Conservation (phyloP, 495 filamentous ascomycete species). For the Saxispiralis lemnorum region DNA sequence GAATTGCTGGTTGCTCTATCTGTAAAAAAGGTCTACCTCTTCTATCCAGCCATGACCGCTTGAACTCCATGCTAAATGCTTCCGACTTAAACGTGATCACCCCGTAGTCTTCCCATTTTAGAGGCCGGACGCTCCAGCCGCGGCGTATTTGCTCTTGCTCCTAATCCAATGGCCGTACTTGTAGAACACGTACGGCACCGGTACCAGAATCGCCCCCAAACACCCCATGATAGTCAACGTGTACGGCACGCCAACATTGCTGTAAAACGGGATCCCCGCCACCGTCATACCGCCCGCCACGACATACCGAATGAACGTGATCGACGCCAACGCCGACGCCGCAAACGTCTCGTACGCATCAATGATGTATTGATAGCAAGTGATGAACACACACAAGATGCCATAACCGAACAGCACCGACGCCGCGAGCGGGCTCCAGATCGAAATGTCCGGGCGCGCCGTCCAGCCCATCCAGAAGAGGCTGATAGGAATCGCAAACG, state of each 20-base stretch:
- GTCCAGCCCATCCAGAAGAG: slow-evolving; percentile 43
- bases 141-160: no score
- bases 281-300: slow-evolving; percentile 26
- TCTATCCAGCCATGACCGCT: no score
- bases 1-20: no score
- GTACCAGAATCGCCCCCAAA: slow-evolving; percentile 33
- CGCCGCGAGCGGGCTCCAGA: slow-evolving; percentile 36
- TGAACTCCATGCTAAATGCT: no score
- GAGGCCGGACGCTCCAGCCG: no score
- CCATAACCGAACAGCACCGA: slow-evolving; percentile 35
- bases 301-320: slow-evolving; percentile 21
- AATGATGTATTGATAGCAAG: slow-evolving; percentile 22
- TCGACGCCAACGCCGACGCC: slow-evolving; percentile 16
- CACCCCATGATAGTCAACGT: slow-evolving; percentile 38
- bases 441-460: slow-evolving; percentile 26
- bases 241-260: slow-evolving; percentile 37
- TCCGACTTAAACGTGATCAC: no score
- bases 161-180: not conserved
- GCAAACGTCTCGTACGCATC: slow-evolving; percentile 20
- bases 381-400: slow-evolving; percentile 30
- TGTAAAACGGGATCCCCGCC: slow-evolving; percentile 34
- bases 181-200: slow-evolving; percentile 38
- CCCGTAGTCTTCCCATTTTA: no score
- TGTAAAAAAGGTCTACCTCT: no score
- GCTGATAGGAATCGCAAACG: slow-evolving; percentile 33